Base-by-base conservation (phyloP, 2,329 filamentous ascomycete genomes). In the Lachnellula cervina region DNA sequence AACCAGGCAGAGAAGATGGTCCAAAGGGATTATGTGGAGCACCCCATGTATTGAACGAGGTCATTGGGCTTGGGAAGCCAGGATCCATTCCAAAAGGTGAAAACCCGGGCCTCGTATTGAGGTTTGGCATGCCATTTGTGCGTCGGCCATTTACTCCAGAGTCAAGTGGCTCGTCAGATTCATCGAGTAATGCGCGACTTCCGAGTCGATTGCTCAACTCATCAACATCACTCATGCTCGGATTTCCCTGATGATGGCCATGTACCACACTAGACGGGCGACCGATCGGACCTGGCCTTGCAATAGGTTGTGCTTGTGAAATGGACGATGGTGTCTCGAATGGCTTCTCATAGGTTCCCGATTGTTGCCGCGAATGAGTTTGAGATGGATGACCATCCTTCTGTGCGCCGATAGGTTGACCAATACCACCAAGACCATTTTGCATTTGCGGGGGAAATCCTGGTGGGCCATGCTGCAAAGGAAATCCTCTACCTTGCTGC, bases 131-230 rank as follows among this genome's bases (percentile, higher is more conserved):
- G 28, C 55, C 66, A 61, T 67, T 68, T 21, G 65, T 64, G 19
- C 71, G 67, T 67, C 68, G 55, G 58, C 66, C 54, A 61, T 65
- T 76, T 68, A 53, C 61, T 63, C 54, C 73, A 67, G 56, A 59
- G 57, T 56, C 71, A 67, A 63, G 74, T 59, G 72, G 80, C 68
- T 77, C 87, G 73, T 77, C 89, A 66, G 71, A 85, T 67, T 95
- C 91, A 59, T 87, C 87, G 47, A 97, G 77, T 13, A 99, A 77
- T 13, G 92, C 94, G 65, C 90, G 92, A 71, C 93, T 97, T 13
- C 94, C 94, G 25, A 99, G 79, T 64, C 94, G 91, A 58, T 87
- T 82, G 59, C 85, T 87, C 53, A 89, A 74, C 49, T 89, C 83
- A 54, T 93, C 90, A 19, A 90, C 76, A 54, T 87, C 84, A 28